Evolutionary conservation across 108 stramenopile genomes (phyloP), one percentile per base, ranked within the genome.

Genomic region (Nitzschia inconspicua): DNA sequence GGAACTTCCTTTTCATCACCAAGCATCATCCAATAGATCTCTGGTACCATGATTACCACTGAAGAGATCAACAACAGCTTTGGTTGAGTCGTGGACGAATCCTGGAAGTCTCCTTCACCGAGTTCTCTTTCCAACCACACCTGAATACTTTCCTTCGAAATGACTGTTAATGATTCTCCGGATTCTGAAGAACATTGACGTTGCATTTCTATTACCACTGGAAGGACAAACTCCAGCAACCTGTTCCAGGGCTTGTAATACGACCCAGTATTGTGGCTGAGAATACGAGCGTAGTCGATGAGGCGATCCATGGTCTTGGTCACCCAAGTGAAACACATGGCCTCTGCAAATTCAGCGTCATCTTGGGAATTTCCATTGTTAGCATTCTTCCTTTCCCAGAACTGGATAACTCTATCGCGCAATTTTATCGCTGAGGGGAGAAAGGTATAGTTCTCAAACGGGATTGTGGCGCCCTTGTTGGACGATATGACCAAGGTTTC

Each of bases 1-100:
- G 37, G 34, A 0, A 14, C 8, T 20, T 7, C 37, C 5, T 31
- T 19, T 19, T 43, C 50, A 39, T 36, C 53, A 23, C 63, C 40
- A 26, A 28, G 16, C 35, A 34, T 22, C 63, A 63, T 63, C 63
- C 63, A 63, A 11, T 41, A 34, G 18, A 41, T n/a, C 5, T 26
- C 22, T 9, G 63, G 40, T 39, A 63, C 1, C 9, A 57, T 26
- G 7, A 41, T 37, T 29, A 57, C 26, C 4, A 43, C 26, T 18
- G 22, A 28, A 18, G 41, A 23, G n/a, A 57, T 28, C 2, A 57
- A 16, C 19, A 29, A 22, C 57, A 57, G 18, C 22, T 23, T 13
- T 0, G 40, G 26, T 23, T 57, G 3, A 43, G 3, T 23, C n/a
- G n/a, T n/a, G n/a, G n/a, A n/a, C n/a, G n/a, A n/a, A n/a, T n/a